Percentiles rank a stretch among this genome's conserved stretches.
These are phyloP conservation scores for Metschnikowia noctiluminum DNA, from an alignment of 805 yeast genomes.

Conservation along the genomic window DNA sequence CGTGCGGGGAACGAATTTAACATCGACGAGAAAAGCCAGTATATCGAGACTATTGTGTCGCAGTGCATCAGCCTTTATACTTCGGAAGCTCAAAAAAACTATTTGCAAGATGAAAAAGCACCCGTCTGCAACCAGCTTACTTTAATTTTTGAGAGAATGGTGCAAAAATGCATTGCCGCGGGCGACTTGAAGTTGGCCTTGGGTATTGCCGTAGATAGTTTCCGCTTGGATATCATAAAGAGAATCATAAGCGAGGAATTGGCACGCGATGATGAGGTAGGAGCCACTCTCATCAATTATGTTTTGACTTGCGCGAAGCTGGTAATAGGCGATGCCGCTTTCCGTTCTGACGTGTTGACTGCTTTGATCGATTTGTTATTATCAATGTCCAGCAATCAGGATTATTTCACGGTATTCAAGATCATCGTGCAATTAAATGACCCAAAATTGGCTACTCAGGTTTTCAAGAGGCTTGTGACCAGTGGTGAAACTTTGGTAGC, in stretches of 20 bases:
- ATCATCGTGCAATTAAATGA: slow-evolving; percentile 88
- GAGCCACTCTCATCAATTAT: slow-evolving; percentile 60
- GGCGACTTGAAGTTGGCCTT: slow-evolving; percentile 78
- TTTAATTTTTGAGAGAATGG: slow-evolving; percentile 80
- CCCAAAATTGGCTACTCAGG: slow-evolving; percentile 58
- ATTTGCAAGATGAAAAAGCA: slow-evolving; percentile 19
- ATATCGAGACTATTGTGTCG: slow-evolving; percentile 88
- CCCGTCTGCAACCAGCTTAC: slow-evolving; percentile 60
- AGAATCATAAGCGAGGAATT: slow-evolving; percentile 45
- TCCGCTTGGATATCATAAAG: slow-evolving; percentile 77
- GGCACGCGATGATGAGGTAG: slow-evolving; percentile 46
- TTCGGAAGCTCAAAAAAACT: slow-evolving; percentile 50
- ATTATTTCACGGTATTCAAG: slow-evolving; percentile 79
- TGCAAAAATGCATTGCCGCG: slow-evolving; percentile 66
- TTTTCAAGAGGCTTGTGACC: slow-evolving; percentile 63
- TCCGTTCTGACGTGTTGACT: slow-evolving; percentile 26
- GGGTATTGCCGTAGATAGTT: slow-evolving; percentile 88
- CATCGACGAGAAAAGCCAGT: slow-evolving; percentile 74
- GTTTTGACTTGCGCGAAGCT: slow-evolving; percentile 71
- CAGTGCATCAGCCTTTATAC: slow-evolving; percentile 87
- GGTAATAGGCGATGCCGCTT: slow-evolving; percentile 29
- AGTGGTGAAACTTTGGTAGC: slow-evolving; percentile 56
- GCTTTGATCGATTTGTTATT: slow-evolving; percentile 60
- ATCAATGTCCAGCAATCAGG: slow-evolving; percentile 54
- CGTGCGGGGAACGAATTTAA: slow-evolving; percentile 80